These are phyloP conservation scores for Heliamphora exappendiculata DNA, from an alignment of 148 eudicot genomes.

Conservation along the genomic window DNA sequence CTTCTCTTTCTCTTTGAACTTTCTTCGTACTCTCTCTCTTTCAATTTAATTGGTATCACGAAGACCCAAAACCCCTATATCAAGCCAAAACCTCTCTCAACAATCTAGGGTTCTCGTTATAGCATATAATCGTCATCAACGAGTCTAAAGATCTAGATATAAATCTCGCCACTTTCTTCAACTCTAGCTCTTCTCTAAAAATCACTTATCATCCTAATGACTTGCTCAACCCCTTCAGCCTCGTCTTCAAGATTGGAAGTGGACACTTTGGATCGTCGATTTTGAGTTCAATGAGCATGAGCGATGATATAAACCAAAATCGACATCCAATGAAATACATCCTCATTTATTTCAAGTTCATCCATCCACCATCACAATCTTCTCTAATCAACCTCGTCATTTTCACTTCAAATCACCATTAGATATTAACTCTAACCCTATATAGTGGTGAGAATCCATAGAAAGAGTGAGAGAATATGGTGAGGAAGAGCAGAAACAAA, in stretches of 20 bases:
- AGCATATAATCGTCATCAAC: constrained; percentile 53
- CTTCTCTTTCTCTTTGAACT: too few relatives aligned
- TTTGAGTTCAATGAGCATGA: constrained; percentile 65
- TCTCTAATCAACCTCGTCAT: too few relatives aligned
- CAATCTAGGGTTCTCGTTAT: constrained; percentile 54
- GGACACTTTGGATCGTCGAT: constrained; percentile 65
- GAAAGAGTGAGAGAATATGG: too few relatives aligned
- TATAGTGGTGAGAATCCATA: too few relatives aligned
- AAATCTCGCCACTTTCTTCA: constrained; percentile 50
- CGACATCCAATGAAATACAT: too few relatives aligned
- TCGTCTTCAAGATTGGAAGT: constrained; percentile 61
- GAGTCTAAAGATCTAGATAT: constrained; percentile 63
- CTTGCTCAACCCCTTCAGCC: constrained; percentile 48
- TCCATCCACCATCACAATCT: too few relatives aligned
- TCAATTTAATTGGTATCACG: not conserved
- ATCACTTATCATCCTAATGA: constrained; percentile 77
- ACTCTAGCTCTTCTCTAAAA: constrained; percentile 63
- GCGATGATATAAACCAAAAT: too few relatives aligned
- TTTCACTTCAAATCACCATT: too few relatives aligned
- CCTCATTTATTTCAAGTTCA: too few relatives aligned
- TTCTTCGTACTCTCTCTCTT: not conserved
- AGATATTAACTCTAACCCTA: too few relatives aligned
- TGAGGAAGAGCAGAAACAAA: too few relatives aligned
- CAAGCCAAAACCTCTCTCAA: constrained; percentile 74
- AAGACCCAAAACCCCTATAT: constrained; percentile 65